A percentile compares a stretch with the other conserved stretches of the same genome.
These are phyloP conservation scores for Beauveria sp. DNA, from an alignment of 2,329 filamentous ascomycete genomes.

Conservation along the genomic window DNA sequence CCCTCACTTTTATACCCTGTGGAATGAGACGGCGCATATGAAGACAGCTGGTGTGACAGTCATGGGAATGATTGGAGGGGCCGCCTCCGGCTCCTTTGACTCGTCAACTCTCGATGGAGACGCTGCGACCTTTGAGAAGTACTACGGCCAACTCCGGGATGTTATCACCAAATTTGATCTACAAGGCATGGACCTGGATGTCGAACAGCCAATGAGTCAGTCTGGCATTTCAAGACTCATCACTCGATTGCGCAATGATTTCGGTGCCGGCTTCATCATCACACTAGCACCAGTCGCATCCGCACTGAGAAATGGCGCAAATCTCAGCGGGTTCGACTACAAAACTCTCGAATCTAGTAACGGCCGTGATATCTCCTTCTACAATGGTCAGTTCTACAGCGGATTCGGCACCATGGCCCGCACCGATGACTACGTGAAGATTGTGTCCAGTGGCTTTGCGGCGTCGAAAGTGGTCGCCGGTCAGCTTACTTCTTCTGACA, in stretches of 20 bases:
- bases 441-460: constrained; percentile 56
- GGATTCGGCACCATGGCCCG: constrained; percentile 59
- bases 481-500: constrained; percentile 64
- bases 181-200: constrained; percentile 66
- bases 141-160: constrained; percentile 60
- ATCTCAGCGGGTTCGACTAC: constrained; percentile 75
- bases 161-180: constrained; percentile 53
- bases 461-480: constrained; percentile 68
- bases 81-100: constrained; percentile 63
- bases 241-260: constrained; percentile 58
- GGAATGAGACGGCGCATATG: constrained; percentile 65
- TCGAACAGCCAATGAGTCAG: constrained; percentile 67
- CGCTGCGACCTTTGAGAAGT: constrained; percentile 58
- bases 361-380: constrained; percentile 63
- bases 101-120: constrained; percentile 45
- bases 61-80: constrained; percentile 77
- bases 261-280: constrained; percentile 62
- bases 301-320: constrained; percentile 47
- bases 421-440: constrained; percentile 34
- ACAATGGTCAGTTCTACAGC: constrained; percentile 85
- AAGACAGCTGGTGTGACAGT: constrained; percentile 67
- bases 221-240: constrained; percentile 56
- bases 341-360: constrained; percentile 57
- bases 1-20: constrained; percentile 60
- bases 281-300: constrained; percentile 74